Base-by-base conservation (phyloP, 2,329 filamentous ascomycete species). In the Chlorencoelia australis region DNA sequence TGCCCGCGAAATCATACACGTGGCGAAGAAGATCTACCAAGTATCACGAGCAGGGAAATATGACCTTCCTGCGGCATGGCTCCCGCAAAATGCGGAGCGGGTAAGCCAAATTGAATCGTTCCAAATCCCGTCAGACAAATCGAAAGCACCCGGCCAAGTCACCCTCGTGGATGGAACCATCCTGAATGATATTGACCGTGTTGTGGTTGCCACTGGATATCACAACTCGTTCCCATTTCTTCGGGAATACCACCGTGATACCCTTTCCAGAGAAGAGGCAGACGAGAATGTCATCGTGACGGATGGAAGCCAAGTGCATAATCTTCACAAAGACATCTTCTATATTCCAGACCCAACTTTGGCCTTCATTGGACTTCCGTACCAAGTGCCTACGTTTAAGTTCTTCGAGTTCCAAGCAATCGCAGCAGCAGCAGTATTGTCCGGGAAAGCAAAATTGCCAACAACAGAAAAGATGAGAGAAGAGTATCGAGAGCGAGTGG, bases 181-280 rank as follows among this genome's bases (percentile, higher is more conserved):
- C 1, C 48, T 85, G 0, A 60, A 60, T 14, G 62, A 66, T 7
- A 72, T 85, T 22, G 68, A 85, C 47, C 59, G 63, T 11, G 65
- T 85, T 0, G 65, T 85, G 14, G 51, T 85, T 4, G 75, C 71
- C 11, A 85, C 80, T 0, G 80, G 81, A 0, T 85, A 85, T 48
- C 71, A 79, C 47, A 73, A 75, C 10, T 73, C 73, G 0, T 68
- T 79, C 11, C 79, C 80, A 0, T 85, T 82, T 46, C 60, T 85
- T 0, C 53, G 60, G 1, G 54, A 69, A 7, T 61, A 69, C 13
- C 45, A 48, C 15, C 68, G 63, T 42, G 60, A 62, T 10, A 58
- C 57, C 0, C 28, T 59, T 0, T 33, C 58, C 0, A 57, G 63
- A 0, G 54, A 66, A 1, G 50, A 71, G 1, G 75, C 75, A 0